phyloP scores from a whole-genome alignment of 768 basidiomycete species.

The Collybiopsis confluens region DNA sequence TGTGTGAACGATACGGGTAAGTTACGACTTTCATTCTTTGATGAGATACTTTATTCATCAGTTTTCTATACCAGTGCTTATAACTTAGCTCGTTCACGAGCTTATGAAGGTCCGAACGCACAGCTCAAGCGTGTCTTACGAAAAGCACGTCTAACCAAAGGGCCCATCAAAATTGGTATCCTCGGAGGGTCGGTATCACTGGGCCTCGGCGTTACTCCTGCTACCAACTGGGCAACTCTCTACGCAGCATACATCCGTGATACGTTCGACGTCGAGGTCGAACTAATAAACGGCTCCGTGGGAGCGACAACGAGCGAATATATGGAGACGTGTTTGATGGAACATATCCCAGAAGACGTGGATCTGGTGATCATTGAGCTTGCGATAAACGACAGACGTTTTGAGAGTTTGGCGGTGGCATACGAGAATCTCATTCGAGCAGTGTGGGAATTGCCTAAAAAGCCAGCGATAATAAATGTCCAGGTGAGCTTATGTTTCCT shows the following conservation, averaged over 20 bases:
- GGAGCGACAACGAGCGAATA: neutral
- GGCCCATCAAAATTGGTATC: neutral
- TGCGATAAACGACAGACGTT: slow-evolving; percentile 1
- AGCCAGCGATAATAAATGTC: neutral
- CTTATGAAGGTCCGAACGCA: slow-evolving; percentile 3
- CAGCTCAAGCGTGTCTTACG: slow-evolving; percentile 1
- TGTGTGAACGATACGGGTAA: slow-evolving; percentile 4
- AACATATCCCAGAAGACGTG: slow-evolving; percentile 3
- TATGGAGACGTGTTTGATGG: slow-evolving; percentile 4
- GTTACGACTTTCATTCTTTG: neutral
- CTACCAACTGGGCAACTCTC: neutral
- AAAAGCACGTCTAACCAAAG: neutral
- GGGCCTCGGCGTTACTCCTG: neutral
- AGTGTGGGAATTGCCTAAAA: neutral
- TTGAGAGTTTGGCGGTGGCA: neutral
- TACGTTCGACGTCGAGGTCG: neutral
- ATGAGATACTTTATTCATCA: neutral
- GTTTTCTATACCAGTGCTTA: neutral
- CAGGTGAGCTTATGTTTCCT: neutral
- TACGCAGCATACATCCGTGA: slow-evolving; percentile 3
- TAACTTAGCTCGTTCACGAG: slow-evolving; percentile 2
- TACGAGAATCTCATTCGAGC: slow-evolving; percentile 2
- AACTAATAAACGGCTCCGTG: slow-evolving; percentile 1
- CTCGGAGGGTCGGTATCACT: neutral
- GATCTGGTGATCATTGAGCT: slow-evolving; percentile 2